Evolutionary conservation across 2,329 filamentous ascomycete species (phyloP).

Genomic region (Botrytis hyacinthi): DNA sequence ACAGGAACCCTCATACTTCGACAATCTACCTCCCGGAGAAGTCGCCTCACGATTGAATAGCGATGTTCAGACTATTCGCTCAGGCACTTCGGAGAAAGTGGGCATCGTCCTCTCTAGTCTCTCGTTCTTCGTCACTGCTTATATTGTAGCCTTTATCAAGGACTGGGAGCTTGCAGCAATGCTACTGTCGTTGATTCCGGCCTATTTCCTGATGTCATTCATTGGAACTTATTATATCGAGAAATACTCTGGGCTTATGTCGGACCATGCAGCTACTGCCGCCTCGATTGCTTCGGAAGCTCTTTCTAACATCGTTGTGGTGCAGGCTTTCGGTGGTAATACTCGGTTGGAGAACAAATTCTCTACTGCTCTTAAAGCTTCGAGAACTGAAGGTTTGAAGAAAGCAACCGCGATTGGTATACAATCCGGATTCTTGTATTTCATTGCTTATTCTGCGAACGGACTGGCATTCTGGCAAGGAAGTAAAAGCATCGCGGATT

Average conservation of each 20-base stretch:
- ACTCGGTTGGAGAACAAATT: constrained; percentile 50
- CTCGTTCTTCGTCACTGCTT: constrained; percentile 57
- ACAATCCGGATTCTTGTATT: constrained; percentile 48
- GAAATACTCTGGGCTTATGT: constrained; percentile 46
- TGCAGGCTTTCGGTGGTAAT: constrained; percentile 53
- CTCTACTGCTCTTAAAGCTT: constrained; percentile 43
- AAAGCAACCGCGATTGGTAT: constrained; percentile 50
- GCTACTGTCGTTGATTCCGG: constrained; percentile 32
- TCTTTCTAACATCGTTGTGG: constrained; percentile 49
- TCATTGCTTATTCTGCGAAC: constrained; percentile 46
- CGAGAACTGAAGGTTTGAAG: constrained; percentile 46
- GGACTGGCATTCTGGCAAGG: constrained; percentile 60
- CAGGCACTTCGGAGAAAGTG: constrained; percentile 59
- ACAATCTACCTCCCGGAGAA: constrained; percentile 50
- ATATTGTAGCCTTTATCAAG: constrained; percentile 59
- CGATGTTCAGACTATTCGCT: constrained; percentile 56
- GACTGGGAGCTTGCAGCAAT: constrained; percentile 53
- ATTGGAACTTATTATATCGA: constrained; percentile 49
- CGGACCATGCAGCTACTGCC: constrained; percentile 48
- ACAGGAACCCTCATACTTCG: constrained; percentile 55
- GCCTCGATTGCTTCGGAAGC: constrained; percentile 53
- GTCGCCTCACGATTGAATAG: constrained; percentile 51
- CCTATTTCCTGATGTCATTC: constrained; percentile 41
- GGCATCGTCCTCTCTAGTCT: constrained; percentile 54
- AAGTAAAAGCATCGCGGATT: constrained; percentile 48